A percentile compares a stretch with the other conserved stretches of the same genome.
These are phyloP conservation scores for Blastocystis hominis DNA, from an alignment of 352 stramenopile species.

Conservation along the genomic window DNA sequence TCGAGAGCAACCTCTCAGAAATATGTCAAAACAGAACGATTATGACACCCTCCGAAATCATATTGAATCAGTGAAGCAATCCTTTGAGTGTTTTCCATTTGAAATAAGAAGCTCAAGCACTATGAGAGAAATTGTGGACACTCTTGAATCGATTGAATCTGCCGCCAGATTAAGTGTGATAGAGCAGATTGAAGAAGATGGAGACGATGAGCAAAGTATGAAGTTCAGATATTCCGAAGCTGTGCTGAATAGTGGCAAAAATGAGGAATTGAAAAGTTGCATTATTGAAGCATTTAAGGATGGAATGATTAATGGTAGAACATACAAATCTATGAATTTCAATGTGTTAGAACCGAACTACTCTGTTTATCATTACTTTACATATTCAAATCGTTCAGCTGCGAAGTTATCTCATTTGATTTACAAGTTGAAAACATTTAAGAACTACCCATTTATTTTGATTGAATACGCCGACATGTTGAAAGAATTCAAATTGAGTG, in stretches of 20 bases:
- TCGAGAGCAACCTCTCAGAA: too few species aligned
- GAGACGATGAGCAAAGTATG: background rate
- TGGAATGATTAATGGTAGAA: background rate
- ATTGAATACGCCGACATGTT: background rate
- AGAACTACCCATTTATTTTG: background rate
- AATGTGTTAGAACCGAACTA: background rate
- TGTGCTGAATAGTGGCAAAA: background rate
- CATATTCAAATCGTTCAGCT: background rate
- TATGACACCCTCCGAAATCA: too few species aligned
- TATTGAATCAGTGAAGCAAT: too few species aligned
- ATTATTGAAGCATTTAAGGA: background rate
- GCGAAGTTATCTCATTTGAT: background rate
- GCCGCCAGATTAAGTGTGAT: too few species aligned
- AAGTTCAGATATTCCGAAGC: background rate
- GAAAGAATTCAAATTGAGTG: background rate
- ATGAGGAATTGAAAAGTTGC: background rate
- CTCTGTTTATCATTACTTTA: background rate
- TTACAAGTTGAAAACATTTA: background rate
- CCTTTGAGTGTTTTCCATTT: too few species aligned
- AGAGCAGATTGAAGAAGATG: too few species aligned
- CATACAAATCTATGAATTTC: background rate
- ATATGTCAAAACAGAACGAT: too few species aligned
- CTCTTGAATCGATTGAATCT: too few species aligned
- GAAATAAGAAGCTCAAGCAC: too few species aligned
- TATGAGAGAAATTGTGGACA: too few species aligned